These are phyloP conservation scores for Chlamydomonas eustigma DNA, from an alignment of 139 green algal genomes.

Conservation along the genomic window DNA sequence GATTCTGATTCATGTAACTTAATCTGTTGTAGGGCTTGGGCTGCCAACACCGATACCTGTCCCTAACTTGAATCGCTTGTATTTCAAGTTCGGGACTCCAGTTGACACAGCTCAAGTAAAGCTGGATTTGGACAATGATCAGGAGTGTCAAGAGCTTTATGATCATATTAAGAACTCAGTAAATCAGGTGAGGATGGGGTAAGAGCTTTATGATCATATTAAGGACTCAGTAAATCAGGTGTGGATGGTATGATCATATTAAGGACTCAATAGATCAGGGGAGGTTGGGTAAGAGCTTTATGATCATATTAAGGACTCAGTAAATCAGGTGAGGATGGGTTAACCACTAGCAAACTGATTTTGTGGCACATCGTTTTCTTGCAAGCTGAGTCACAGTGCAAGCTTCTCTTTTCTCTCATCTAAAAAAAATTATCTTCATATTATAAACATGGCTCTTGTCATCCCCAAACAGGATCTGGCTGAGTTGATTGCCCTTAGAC, in stretches of 20 bases:
- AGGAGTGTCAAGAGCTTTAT: slow-evolving; percentile 1
- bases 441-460: background rate
- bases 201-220: slow-evolving; percentile 11
- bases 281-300: background rate
- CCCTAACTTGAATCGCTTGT: slow-evolving; percentile 60
- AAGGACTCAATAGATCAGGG: background rate
- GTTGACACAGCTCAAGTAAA: background rate
- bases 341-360: too few species aligned
- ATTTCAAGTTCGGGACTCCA: slow-evolving; percentile 48
- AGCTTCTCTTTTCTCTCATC: background rate
- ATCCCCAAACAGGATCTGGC: slow-evolving; percentile 3
- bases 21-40: slow-evolving; percentile 24
- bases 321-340: slow-evolving; percentile 13
- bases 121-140: slow-evolving; percentile 5
- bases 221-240: background rate
- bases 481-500: background rate
- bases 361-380: too few species aligned
- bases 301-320: background rate
- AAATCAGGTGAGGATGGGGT: slow-evolving; percentile 13
- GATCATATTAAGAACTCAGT: background rate
- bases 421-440: background rate
- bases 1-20: too few species aligned
- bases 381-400: too few species aligned
- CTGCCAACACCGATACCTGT: slow-evolving; percentile 54
- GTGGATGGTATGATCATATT: slow-evolving; percentile 8